Evolutionary conservation across 2,329 filamentous ascomycete species (phyloP).

Genomic region (Talaromyces sp.): DNA sequence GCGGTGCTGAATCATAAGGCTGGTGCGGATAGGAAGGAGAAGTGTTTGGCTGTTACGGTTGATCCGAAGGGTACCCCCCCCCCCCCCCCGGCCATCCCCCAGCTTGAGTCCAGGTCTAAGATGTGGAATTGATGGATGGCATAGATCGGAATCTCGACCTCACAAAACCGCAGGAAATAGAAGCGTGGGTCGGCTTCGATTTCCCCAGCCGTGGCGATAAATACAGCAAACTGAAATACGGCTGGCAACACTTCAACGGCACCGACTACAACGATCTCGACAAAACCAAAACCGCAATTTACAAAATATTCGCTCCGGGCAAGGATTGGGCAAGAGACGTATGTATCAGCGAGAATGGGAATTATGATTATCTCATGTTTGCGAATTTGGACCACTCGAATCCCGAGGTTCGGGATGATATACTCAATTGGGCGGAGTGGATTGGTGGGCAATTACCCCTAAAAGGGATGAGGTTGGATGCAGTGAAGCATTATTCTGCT

Average conservation of each 20-base stretch:
- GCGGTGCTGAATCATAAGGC: slow-evolving; percentile 72
- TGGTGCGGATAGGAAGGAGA: slow-evolving; percentile 64
- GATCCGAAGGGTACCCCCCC: slow-evolving; percentile 47
- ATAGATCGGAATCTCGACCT: slow-evolving; percentile 56
- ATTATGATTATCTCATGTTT: slow-evolving; percentile 70
- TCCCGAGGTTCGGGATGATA: slow-evolving; percentile 62
- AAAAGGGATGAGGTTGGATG: slow-evolving; percentile 68
- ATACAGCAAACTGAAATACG: slow-evolving; percentile 64
- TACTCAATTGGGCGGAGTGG: slow-evolving; percentile 68
- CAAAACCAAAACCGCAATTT: slow-evolving; percentile 59
- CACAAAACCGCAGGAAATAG: slow-evolving; percentile 60
- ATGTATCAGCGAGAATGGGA: slow-evolving; percentile 61
- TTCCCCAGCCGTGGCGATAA: slow-evolving; percentile 61
- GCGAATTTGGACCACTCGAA: slow-evolving; percentile 67
- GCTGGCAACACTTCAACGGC: slow-evolving; percentile 66
- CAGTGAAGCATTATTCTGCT: slow-evolving; percentile 69
- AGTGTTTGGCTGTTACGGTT: slow-evolving; percentile 63
- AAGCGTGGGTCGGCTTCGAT: slow-evolving; percentile 67
- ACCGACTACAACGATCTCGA: slow-evolving; percentile 63
- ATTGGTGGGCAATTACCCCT: slow-evolving; percentile 61
- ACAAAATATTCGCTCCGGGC: slow-evolving; percentile 61
- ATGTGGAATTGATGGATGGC: background rate
- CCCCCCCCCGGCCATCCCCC: background rate
- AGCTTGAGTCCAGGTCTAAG: background rate
- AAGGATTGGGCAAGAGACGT: slow-evolving; percentile 65